Evolutionary conservation across 176 grass and related monocot species (phyloP), one percentile per base, ranked within the genome.

Genomic region (Pharus latifolius): DNA sequence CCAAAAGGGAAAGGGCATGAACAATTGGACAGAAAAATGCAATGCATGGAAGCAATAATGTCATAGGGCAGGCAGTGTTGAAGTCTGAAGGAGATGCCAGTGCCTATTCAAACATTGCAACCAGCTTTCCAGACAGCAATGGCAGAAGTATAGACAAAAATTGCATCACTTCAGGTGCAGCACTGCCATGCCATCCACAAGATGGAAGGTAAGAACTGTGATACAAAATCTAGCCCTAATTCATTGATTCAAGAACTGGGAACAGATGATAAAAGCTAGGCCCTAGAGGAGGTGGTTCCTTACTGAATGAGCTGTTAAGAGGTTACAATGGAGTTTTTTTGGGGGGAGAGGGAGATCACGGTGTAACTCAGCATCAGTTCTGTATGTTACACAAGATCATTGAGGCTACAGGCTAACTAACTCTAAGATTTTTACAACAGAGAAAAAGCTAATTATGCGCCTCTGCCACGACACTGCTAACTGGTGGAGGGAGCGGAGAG

Each of bases 331-430:
- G 28, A 67, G 68, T 84, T 67, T n/a, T n/a, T n/a, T n/a, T n/a
- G n/a, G n/a, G n/a, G n/a, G n/a, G n/a, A n/a, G n/a, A n/a, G 40
- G 54, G 82, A 34, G 38, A 74, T 80, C 40, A 67, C 52, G 50
- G 41, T 72, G 76, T 63, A 85, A 75, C 83, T 74, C 69, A 63
- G 53, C 76, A 80, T 74, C 61, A 80, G 20, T 69, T 85, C 34
- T 85, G 69, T 79, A 60, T 74, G 82, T 72, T 74, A 79, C 69
- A 85, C 35, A 30, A 15, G 28, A 67, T 20, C 45, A 61, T 24
- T 63, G 70, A 73, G 43, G 28, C 45, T 80, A 85, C 62, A 75
- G 5, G 32, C 60, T 80, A 85, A 70, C 60, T 80, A 85, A 70
- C 55, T 49, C 57, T 76, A 80, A 57, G n/a, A 17, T 85, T 80